These are phyloP conservation scores for Arabis hirsuta DNA, from an alignment of 345 rosid species.

Conservation along the genomic window DNA sequence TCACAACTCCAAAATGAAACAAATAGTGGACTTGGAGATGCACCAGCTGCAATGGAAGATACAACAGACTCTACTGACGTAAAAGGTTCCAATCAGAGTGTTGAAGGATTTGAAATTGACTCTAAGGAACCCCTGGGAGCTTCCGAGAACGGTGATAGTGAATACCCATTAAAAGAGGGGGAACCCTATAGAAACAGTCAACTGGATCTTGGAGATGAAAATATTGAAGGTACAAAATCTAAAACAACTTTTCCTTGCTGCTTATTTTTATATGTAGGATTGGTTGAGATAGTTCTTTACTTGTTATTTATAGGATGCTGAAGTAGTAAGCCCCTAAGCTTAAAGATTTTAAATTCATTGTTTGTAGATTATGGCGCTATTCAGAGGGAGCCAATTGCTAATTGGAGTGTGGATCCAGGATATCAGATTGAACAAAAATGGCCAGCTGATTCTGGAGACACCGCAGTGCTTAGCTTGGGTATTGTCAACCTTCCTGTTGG, in stretches of 20 bases:
- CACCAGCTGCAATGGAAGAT: constrained; percentile 30
- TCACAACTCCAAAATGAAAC: constrained; percentile 44
- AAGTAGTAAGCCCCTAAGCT: neutral
- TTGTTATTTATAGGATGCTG: constrained; percentile 20
- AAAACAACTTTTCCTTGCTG: constrained; percentile 17
- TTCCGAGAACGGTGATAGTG: constrained; percentile 41
- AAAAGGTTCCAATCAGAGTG: constrained; percentile 41
- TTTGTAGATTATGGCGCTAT: constrained; percentile 61
- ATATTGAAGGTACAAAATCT: constrained; percentile 61
- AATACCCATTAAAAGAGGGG: constrained; percentile 46
- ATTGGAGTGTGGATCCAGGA: constrained; percentile 72
- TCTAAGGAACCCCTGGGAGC: constrained; percentile 45
- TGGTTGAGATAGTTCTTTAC: constrained; percentile 2
- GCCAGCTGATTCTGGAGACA: constrained; percentile 56
- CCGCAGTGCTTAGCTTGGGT: constrained; percentile 56
- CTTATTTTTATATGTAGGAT: constrained; percentile 19
- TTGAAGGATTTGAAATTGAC: constrained; percentile 41
- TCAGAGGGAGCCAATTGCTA: constrained; percentile 66
- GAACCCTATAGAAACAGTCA: constrained; percentile 42
- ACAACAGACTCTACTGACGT: constrained; percentile 34
- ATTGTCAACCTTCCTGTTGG: constrained; percentile 87
- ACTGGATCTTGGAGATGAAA: constrained; percentile 43
- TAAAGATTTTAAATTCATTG: neutral
- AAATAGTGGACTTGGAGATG: constrained; percentile 39
- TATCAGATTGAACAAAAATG: constrained; percentile 71